Evolutionary conservation across 176 grass and related monocot species (phyloP).

Genomic region (Dendrocalamus sinicus): DNA sequence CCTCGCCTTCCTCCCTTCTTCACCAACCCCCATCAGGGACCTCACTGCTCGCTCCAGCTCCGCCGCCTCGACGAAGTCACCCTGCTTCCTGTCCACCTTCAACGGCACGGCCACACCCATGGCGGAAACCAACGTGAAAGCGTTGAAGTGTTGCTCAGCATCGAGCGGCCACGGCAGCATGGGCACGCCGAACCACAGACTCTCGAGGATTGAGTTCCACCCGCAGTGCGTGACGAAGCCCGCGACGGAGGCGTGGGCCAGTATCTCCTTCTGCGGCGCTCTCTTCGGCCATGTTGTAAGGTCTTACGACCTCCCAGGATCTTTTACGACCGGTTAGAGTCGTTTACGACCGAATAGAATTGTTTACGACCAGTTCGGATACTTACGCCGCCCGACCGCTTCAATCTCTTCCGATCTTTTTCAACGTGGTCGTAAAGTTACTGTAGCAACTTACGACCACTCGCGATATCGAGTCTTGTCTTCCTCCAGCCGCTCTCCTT

Average conservation of each 20-base stretch:
- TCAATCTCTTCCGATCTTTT: too few species aligned
- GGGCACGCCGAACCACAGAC: conserved; percentile 59
- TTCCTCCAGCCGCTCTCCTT: too few species aligned
- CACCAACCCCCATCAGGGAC: conserved; percentile 42
- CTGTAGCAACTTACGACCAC: too few species aligned
- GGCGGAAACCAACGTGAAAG: conserved; percentile 37
- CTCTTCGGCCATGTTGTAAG: too few species aligned
- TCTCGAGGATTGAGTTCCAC: conserved; percentile 61
- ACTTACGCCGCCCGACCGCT: too few species aligned
- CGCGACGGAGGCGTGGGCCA: conserved; percentile 43
- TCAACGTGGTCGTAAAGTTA: too few species aligned
- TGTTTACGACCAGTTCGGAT: too few species aligned
- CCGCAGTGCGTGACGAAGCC: conserved; percentile 66
- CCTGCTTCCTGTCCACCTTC: conserved; percentile 26
- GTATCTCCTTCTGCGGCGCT: conserved; percentile 62
- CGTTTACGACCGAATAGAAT: too few species aligned
- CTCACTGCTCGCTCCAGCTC: conserved; percentile 53
- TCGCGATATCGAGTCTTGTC: too few species aligned
- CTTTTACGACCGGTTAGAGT: too few species aligned
- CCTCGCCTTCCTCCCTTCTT: conserved; percentile 45
- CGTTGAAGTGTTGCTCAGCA: conserved; percentile 68
- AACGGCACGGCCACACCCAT: conserved; percentile 40
- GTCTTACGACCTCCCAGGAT: too few species aligned
- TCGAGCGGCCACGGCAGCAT: conserved; percentile 45
- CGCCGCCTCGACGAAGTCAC: conserved; percentile 37